A percentile compares a stretch with the other conserved stretches of the same genome.
phyloP scores from a whole-genome alignment of 108 stramenopile genomes.

The Schizochytrium sp. region DNA sequence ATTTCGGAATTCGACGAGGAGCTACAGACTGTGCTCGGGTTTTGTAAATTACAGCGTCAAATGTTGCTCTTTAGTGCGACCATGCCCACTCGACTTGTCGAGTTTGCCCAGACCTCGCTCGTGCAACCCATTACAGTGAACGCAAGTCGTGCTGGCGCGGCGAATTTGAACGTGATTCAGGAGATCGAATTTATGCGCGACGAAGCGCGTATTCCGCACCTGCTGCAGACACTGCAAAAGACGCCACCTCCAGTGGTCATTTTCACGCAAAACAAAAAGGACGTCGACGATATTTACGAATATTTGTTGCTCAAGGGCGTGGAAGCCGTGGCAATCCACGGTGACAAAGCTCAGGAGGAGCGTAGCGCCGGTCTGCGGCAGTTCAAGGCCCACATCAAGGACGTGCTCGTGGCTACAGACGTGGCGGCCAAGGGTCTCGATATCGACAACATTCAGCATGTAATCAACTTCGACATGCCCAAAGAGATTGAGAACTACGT shows the following conservation, averaged over 20 bases:
- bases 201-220: slow-evolving; percentile 91
- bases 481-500: slow-evolving; percentile 92
- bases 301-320: slow-evolving; percentile 95
- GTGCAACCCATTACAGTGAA: slow-evolving; percentile 90
- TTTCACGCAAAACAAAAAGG: slow-evolving; percentile 90
- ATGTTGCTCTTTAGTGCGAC: slow-evolving; percentile 93
- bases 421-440: slow-evolving; percentile 98
- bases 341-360: slow-evolving; percentile 97
- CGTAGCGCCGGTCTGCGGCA: slow-evolving; percentile 83
- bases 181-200: slow-evolving; percentile 98
- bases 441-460: slow-evolving; percentile 94
- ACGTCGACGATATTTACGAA: slow-evolving; percentile 97
- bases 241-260: slow-evolving; percentile 95
- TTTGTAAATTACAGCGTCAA: slow-evolving; percentile 90
- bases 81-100: slow-evolving; percentile 96
- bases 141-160: slow-evolving; percentile 93
- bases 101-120: slow-evolving; percentile 90
- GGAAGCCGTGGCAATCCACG: slow-evolving; percentile 92
- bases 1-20: slow-evolving; percentile 90
- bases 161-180: slow-evolving; percentile 97
- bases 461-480: slow-evolving; percentile 99
- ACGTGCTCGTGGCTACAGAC: slow-evolving; percentile 96
- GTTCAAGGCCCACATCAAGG: slow-evolving; percentile 80
- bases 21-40: slow-evolving; percentile 79
- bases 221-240: slow-evolving; percentile 92